These are phyloP conservation scores for Alternaria atra DNA, from an alignment of 2,329 filamentous ascomycete species.

Conservation along the genomic window DNA sequence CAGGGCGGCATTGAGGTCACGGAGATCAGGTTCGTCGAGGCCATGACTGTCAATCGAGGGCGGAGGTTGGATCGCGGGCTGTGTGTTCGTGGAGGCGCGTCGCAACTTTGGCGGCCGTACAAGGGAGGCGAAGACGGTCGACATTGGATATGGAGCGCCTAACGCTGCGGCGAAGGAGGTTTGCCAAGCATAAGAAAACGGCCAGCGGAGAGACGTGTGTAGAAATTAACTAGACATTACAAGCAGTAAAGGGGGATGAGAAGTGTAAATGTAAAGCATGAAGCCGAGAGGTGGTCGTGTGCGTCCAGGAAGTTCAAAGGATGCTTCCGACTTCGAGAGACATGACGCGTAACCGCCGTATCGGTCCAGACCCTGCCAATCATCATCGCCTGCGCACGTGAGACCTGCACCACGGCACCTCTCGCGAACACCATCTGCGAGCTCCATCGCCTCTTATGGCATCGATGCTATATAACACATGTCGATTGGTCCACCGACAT, in stretches of 20 bases:
- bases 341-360: constrained; percentile 25
- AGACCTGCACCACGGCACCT: constrained; percentile 2
- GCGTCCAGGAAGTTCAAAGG: not conserved
- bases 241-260: constrained; percentile 8
- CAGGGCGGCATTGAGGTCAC: constrained; percentile 75
- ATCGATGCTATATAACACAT: not conserved
- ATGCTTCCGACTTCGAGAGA: constrained; percentile 5
- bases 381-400: constrained; percentile 21
- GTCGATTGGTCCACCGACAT: not conserved
- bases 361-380: constrained; percentile 12
- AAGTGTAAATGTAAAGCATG: constrained; percentile 5
- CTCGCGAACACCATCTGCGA: not conserved
- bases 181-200: constrained; percentile 15
- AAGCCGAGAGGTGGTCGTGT: constrained; percentile 5
- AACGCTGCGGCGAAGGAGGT: constrained; percentile 10
- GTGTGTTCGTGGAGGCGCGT: constrained; percentile 22
- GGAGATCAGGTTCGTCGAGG: constrained; percentile 68
- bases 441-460: not conserved
- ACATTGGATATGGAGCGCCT: constrained; percentile 33
- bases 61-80: constrained; percentile 14
- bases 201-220: not conserved
- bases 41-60: constrained; percentile 19
- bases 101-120: constrained; percentile 38
- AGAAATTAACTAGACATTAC: constrained; percentile 25
- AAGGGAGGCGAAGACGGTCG: constrained; percentile 49